Conservation (phyloP, 2,329 filamentous ascomycete genomes). For the Neobulgaria alba region DNA sequence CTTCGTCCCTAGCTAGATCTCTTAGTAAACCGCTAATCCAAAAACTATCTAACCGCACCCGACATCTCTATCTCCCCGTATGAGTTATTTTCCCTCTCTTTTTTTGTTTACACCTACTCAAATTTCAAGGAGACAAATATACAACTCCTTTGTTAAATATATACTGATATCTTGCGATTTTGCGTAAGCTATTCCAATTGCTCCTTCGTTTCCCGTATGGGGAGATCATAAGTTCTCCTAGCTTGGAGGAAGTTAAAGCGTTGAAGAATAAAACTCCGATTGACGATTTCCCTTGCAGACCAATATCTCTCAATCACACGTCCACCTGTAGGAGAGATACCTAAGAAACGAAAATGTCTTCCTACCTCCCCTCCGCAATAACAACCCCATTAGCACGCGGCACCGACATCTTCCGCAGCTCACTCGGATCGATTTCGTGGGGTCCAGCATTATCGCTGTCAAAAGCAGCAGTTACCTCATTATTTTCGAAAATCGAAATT, state of each 20-base stretch:
- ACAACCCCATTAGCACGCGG: slow-evolving; percentile 33
- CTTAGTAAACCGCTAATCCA: slow-evolving; percentile 5
- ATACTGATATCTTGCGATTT: slow-evolving; percentile 12
- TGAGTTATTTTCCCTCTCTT: slow-evolving; percentile 3
- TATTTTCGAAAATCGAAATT: slow-evolving; percentile 38
- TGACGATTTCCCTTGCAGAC: too few species aligned
- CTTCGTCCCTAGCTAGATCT: slow-evolving; percentile 5
- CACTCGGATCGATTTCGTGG: slow-evolving; percentile 39
- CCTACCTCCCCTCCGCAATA: slow-evolving; percentile 32
- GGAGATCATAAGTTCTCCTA: neutral
- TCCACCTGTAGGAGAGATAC: slow-evolving; percentile 4
- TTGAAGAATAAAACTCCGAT: too few species aligned
- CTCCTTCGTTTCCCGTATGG: slow-evolving; percentile 1
- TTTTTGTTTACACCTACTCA: too few species aligned
- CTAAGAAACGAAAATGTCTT: slow-evolving; percentile 23
- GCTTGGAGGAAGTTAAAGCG: neutral
- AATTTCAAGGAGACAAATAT: too few species aligned
- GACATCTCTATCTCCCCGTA: slow-evolving; percentile 1
- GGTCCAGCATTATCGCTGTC: slow-evolving; percentile 38
- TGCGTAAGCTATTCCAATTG: slow-evolving; percentile 8
- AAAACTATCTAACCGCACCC: too few species aligned
- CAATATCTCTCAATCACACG: neutral
- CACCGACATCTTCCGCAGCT: slow-evolving; percentile 34
- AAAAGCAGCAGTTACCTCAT: slow-evolving; percentile 37
- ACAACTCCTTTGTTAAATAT: too few species aligned